Evolutionary conservation across 2,329 filamentous ascomycete genomes (phyloP).

Genomic region (Talaromyces sp.): DNA sequence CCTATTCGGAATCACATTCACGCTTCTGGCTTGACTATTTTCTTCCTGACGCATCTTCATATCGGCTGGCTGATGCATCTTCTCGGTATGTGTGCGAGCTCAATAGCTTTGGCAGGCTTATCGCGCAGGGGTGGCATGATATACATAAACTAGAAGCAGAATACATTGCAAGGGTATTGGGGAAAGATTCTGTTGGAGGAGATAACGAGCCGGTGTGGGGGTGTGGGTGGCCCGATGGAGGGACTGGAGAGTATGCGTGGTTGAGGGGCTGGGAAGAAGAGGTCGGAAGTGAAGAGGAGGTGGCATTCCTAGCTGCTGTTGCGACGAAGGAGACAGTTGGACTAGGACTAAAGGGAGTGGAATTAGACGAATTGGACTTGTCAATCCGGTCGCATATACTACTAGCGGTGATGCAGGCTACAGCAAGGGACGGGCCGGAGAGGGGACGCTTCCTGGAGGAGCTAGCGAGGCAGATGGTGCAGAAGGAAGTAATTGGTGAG

Average conservation of each 20-base stretch:
- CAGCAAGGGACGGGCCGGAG: conserved; percentile 15
- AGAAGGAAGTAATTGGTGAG: conserved; percentile 16
- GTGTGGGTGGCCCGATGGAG: conserved; percentile 28
- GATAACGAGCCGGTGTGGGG: conserved; percentile 18
- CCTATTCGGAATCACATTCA: conserved; percentile 24
- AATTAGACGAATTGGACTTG: conserved; percentile 20
- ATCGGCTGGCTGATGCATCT: conserved; percentile 1
- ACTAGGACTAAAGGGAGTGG: conserved; percentile 11
- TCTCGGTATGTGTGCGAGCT: neutral
- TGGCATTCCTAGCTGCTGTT: conserved; percentile 24
- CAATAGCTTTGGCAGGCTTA: neutral
- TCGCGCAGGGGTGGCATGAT: neutral
- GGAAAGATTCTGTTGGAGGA: conserved; percentile 3
- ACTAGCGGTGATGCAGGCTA: conserved; percentile 23
- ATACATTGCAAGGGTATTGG: neutral
- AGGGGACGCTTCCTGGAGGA: conserved; percentile 20
- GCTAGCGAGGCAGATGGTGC: conserved; percentile 23
- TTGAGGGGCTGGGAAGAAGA: conserved; percentile 26
- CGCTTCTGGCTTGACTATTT: conserved; percentile 26
- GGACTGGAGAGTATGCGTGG: conserved; percentile 18
- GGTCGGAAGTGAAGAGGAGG: conserved; percentile 25
- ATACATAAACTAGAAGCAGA: neutral
- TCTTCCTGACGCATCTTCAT: conserved; percentile 2
- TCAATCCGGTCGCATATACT: conserved; percentile 23
- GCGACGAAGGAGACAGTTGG: conserved; percentile 22